Percentiles rank a stretch among this genome's conserved stretches.
These are phyloP conservation scores for Beauveria sp. DNA, from an alignment of 2,329 filamentous ascomycete genomes.

Conservation along the genomic window DNA sequence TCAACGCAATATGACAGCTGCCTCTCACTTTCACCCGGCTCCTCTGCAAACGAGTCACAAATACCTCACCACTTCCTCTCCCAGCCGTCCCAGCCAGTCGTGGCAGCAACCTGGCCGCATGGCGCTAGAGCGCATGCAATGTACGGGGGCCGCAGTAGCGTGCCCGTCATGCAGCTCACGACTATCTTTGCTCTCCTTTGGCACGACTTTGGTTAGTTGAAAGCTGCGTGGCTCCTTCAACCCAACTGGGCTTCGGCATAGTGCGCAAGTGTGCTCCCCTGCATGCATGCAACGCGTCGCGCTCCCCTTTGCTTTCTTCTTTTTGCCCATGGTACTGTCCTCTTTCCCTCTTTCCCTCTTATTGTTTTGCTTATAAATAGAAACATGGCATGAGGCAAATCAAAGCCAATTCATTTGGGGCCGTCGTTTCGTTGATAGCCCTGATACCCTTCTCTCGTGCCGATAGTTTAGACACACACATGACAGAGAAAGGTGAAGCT, in stretches of 20 bases:
- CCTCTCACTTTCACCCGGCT: not conserved
- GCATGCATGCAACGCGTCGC: not conserved
- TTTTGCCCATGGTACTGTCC: not conserved
- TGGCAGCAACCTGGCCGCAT: not conserved
- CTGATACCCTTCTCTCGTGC: too few relatives aligned
- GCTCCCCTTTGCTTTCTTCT: not conserved
- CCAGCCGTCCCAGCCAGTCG: not conserved
- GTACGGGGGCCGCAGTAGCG: not conserved
- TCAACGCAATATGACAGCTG: conserved; percentile 2
- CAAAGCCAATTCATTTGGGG: not conserved
- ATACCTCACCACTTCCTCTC: not conserved
- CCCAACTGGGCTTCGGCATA: not conserved
- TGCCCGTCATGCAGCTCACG: not conserved
- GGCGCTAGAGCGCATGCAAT: not conserved
- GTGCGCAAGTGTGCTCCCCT: not conserved
- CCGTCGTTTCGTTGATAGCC: too few relatives aligned
- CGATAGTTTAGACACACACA: too few relatives aligned
- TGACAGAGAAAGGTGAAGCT: not conserved
- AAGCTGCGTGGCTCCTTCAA: not conserved
- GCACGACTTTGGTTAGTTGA: not conserved
- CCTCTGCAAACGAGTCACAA: not conserved
- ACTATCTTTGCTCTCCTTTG: not conserved
- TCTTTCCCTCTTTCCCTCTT: not conserved
- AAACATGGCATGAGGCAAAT: not conserved
- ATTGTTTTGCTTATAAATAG: too few relatives aligned